Conservation (phyloP, 441 rosid genomes). For the Croton setiger region DNA sequence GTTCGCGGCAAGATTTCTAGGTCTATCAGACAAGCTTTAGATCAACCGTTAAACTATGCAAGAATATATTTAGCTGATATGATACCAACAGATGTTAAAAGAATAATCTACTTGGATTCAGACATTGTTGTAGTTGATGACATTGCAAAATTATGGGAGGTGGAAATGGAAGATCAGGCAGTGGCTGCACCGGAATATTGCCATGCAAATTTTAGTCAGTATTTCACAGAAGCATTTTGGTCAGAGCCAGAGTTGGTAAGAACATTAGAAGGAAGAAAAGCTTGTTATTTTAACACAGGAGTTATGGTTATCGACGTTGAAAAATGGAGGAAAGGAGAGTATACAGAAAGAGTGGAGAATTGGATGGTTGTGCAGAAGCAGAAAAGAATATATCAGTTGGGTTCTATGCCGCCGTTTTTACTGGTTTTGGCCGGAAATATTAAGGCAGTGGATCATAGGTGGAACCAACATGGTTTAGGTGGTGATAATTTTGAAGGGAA, state of each 20-base stretch:
- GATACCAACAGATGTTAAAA: constrained; percentile 34
- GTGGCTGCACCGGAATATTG: constrained; percentile 80
- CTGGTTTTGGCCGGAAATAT: constrained; percentile 68
- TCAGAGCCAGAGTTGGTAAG: constrained; percentile 35
- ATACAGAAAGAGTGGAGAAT: constrained; percentile 51
- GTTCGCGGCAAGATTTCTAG: constrained; percentile 30
- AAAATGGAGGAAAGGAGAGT: constrained; percentile 58
- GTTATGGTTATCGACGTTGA: constrained; percentile 69
- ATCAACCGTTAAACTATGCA: constrained; percentile 64
- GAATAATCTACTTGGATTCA: constrained; percentile 67
- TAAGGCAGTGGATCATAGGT: constrained; percentile 64
- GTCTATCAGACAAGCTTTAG: constrained; percentile 34
- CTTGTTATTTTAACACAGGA: constrained; percentile 78
- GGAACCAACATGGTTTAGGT: constrained; percentile 87
- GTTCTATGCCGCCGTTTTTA: constrained; percentile 72
- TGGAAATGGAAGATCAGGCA: constrained; percentile 45
- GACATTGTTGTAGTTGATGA: constrained; percentile 77
- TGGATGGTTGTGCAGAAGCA: constrained; percentile 70
- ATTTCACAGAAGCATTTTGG: constrained; percentile 63
- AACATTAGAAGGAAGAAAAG: constrained; percentile 46
- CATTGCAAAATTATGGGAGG: constrained; percentile 50
- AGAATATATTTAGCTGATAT: constrained; percentile 68
- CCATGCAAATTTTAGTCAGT: constrained; percentile 55
- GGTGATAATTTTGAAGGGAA: constrained; percentile 67
- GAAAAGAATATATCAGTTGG: constrained; percentile 64